Percentiles rank a stretch among this genome's conserved stretches.
These are phyloP conservation scores for Fusarium sp. DNA, from an alignment of 2,329 filamentous ascomycete species.

Conservation along the genomic window DNA sequence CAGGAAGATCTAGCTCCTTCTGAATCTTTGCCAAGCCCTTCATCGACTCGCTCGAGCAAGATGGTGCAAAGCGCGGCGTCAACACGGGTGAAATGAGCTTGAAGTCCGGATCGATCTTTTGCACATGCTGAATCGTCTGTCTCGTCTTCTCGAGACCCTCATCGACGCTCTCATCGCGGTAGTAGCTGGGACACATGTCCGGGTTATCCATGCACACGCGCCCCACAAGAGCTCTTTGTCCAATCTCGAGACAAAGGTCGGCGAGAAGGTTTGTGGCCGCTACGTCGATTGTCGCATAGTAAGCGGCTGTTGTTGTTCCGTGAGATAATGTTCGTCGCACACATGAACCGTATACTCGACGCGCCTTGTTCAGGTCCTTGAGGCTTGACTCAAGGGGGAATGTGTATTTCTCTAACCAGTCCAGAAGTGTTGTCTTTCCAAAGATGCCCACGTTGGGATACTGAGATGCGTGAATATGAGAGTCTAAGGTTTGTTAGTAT, in stretches of 20 bases:
- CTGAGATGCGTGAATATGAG: slow-evolving; percentile 94
- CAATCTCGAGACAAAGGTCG: slow-evolving; percentile 79
- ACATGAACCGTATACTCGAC: slow-evolving; percentile 79
- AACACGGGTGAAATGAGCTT: slow-evolving; percentile 81
- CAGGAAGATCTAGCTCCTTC: slow-evolving; percentile 70
- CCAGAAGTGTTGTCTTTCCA: slow-evolving; percentile 89
- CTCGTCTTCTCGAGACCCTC: slow-evolving; percentile 68
- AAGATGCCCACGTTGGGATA: slow-evolving; percentile 96
- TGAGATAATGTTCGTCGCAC: slow-evolving; percentile 85
- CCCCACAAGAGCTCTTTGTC: slow-evolving; percentile 91
- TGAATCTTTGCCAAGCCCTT: slow-evolving; percentile 73
- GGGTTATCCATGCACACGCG: slow-evolving; percentile 92
- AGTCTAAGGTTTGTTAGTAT: slow-evolving; percentile 69
- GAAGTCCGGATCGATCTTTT: slow-evolving; percentile 72
- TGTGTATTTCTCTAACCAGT: slow-evolving; percentile 95
- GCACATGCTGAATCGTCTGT: slow-evolving; percentile 74
- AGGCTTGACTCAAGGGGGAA: slow-evolving; percentile 92
- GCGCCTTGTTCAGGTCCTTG: slow-evolving; percentile 70
- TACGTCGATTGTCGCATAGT: slow-evolving; percentile 92
- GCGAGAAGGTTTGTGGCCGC: slow-evolving; percentile 91
- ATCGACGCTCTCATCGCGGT: slow-evolving; percentile 77
- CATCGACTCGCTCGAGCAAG: slow-evolving; percentile 72
- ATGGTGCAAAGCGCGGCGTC: slow-evolving; percentile 77
- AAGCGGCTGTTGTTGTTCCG: slow-evolving; percentile 94
- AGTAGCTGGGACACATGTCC: slow-evolving; percentile 76